Percentiles rank a stretch among this genome's conserved stretches.
Conservation (phyloP, 2,329 filamentous ascomycete genomes). For the Talaromyces sp. region DNA sequence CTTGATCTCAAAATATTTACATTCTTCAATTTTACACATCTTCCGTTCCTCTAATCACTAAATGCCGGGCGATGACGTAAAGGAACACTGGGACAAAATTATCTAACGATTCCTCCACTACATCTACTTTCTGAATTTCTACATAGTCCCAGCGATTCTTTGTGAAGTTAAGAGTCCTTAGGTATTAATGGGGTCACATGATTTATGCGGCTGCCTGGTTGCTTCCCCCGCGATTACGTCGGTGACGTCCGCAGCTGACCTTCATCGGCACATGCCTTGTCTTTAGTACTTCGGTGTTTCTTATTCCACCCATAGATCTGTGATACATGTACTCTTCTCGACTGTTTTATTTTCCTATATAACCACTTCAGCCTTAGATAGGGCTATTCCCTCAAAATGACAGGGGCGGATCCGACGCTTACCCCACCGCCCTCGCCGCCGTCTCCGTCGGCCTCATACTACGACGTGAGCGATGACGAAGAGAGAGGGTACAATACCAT, state of each 20-base stretch:
- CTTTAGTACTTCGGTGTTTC: not conserved
- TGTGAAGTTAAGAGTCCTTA: not conserved
- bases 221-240: conserved; percentile 8
- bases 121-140: not conserved
- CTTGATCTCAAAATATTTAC: not conserved
- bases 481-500: conserved; percentile 95
- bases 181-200: not conserved
- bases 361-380: not conserved
- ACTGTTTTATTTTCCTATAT: not conserved
- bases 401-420: conserved; percentile 25
- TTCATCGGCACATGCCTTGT: not conserved
- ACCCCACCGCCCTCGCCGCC: conserved; percentile 43
- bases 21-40: not conserved
- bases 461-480: conserved; percentile 93
- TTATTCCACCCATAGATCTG: not conserved
- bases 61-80: not conserved
- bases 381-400: conserved; percentile 20
- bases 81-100: not conserved
- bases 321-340: not conserved
- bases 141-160: not conserved
- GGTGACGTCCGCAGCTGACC: conserved; percentile 13
- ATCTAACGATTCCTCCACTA: not conserved
- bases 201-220: not conserved
- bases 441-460: conserved; percentile 84
- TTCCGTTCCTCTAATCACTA: not conserved